Evolutionary conservation across 345 rosid species (phyloP), one percentile per base, ranked within the genome.

Genomic region (Raphanus sativus): DNA sequence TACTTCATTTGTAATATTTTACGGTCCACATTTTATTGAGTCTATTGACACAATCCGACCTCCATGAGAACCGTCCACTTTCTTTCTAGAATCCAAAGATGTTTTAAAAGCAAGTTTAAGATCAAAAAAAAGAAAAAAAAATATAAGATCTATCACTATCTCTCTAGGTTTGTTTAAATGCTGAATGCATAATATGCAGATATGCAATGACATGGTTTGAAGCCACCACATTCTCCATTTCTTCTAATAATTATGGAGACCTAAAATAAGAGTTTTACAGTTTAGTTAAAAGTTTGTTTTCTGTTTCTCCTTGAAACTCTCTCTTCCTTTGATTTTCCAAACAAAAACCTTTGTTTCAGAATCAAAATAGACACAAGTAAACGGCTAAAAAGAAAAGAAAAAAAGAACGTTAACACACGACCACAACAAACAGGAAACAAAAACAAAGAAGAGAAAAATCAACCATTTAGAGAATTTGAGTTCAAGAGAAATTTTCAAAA

Each of bases 301-400:
- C n/a, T 59, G 73, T 67, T 75, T 60, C 74, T 75, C 79, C 79
- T 48, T 13, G 26, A 42, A 67, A 42, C 50, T 42, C 78, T 75
- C 72, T 40, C 50, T 40, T 75, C 73, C 78, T 11, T 56, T 1
- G 9, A 16, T 58, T 56, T 63, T 40, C 17, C 62, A 67, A 58
- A 75, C 72, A 58, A 58, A 75, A 67, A 38, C 12, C n/a, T 74
- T 55, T 29, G 65, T 21, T 32, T 32, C 42, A 33, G 8, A 73
- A 54, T 65, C 26, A 54, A 34, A 63, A 64, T 24, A 8, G 13
- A 66, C 56, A 7, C 33, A 11, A 67, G 21, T 11, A 67, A 66
- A 16, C 12, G 59, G 34, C 26, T 67, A 56, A 75, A 67, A 54
- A 9, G 11, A 75, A 67, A 54, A 9, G 11, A 11, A 56, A 75